These are phyloP conservation scores for Erysimum cheiranthoides DNA, from an alignment of 345 rosid genomes.

Conservation along the genomic window DNA sequence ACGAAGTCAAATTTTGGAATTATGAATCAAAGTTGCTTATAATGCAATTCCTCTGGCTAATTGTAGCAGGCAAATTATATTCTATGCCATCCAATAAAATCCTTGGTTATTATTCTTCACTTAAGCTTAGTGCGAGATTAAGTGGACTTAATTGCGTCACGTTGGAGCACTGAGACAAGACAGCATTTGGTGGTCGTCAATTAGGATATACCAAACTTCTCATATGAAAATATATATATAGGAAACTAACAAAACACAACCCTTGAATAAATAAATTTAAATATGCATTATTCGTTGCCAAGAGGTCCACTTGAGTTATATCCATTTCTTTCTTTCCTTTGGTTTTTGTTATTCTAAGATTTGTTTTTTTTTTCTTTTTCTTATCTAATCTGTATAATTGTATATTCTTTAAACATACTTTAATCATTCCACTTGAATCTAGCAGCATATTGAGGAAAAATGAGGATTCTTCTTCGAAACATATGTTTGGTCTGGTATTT, in stretches of 20 bases:
- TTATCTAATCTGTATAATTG: slow-evolving; percentile 1
- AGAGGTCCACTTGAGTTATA: slow-evolving; percentile 31
- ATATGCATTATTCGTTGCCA: slow-evolving; percentile 32
- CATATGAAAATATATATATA: slow-evolving; percentile 24
- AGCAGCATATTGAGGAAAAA: slow-evolving; percentile 9
- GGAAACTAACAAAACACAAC: slow-evolving; percentile 31
- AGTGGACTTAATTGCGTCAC: slow-evolving; percentile 39
- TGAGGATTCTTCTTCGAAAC: slow-evolving; percentile 14
- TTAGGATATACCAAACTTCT: slow-evolving; percentile 53
- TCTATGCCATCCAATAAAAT: slow-evolving; percentile 3
- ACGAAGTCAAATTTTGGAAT: neutral
- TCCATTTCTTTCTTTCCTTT: slow-evolving; percentile 24
- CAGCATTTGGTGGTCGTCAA: slow-evolving; percentile 52
- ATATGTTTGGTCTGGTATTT: slow-evolving; percentile 14
- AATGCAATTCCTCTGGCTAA: neutral
- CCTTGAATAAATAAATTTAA: neutral
- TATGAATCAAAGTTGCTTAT: neutral
- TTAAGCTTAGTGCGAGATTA: slow-evolving; percentile 33
- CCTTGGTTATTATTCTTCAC: neutral
- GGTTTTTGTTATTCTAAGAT: slow-evolving; percentile 9
- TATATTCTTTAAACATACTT: neutral
- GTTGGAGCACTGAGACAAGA: slow-evolving; percentile 50
- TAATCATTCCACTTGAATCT: slow-evolving; percentile 12
- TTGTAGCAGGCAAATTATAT: neutral
- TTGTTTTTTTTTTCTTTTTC: neutral